Conservation (phyloP, 768 basidiomycete genomes). For the Cyathus striatus region DNA sequence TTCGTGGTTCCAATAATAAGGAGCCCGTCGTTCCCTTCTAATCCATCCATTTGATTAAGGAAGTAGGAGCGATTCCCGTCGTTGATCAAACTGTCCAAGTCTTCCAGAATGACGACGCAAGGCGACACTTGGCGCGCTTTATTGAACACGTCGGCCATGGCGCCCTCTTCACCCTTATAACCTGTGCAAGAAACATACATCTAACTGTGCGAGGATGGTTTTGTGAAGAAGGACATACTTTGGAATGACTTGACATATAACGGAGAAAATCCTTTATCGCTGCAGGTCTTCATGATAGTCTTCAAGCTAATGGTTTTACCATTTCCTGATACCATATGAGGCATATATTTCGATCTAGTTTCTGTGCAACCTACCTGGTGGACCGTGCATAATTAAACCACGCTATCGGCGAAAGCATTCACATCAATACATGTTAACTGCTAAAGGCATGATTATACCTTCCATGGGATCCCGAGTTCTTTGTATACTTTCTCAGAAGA, state of each 20-base stretch:
- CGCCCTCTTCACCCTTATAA: slow-evolving; percentile 55
- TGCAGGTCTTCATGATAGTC: slow-evolving; percentile 72
- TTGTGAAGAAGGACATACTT: slow-evolving; percentile 31
- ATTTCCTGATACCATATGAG: slow-evolving; percentile 43
- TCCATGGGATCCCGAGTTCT: slow-evolving; percentile 77
- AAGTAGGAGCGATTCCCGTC: slow-evolving; percentile 80
- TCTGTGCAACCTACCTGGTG: slow-evolving; percentile 46
- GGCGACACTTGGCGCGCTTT: slow-evolving; percentile 71
- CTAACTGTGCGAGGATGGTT: not conserved
- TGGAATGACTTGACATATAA: slow-evolving; percentile 83
- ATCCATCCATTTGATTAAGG: slow-evolving; percentile 80
- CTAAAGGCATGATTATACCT: slow-evolving; percentile 46
- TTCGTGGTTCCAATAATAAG: slow-evolving; percentile 80
- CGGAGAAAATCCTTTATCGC: slow-evolving; percentile 55
- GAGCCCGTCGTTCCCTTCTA: slow-evolving; percentile 76
- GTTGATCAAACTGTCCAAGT: slow-evolving; percentile 75
- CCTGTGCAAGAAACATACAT: slow-evolving; percentile 27
- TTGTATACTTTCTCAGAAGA: slow-evolving; percentile 70
- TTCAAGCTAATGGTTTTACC: slow-evolving; percentile 84
- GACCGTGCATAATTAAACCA: slow-evolving; percentile 78
- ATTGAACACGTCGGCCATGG: slow-evolving; percentile 64
- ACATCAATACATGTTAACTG: too few relatives aligned
- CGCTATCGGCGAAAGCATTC: slow-evolving; percentile 37
- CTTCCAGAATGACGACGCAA: slow-evolving; percentile 56
- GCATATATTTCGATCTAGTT: not conserved